Evolutionary conservation across 192 early-diverging fungal species (phyloP), one percentile per base, ranked within the genome.

Genomic region (Phlyctochytrium arcticum): DNA sequence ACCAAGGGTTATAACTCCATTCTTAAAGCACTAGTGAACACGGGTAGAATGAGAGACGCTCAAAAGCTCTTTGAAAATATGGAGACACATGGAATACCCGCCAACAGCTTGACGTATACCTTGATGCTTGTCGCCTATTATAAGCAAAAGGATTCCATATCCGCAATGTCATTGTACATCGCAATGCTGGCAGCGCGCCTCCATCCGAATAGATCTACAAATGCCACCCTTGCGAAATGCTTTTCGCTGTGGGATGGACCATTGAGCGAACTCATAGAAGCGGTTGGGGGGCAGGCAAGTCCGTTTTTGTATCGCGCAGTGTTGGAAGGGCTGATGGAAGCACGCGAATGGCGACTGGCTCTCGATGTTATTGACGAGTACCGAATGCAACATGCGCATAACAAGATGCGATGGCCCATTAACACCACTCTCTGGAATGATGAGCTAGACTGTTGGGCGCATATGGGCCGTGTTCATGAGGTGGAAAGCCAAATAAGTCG

Each of bases 1-100:
- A 67, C 55, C 3, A 35, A 54, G n/a, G 21, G 26, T 6, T 67
- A 67, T 36, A 67, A 67, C 44, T 39, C 54, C 37, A 7, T 67
- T n/a, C 31, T 67, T 21, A 31, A 42, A 0, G 65, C 39, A 8
- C 24, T 44, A 39, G 6, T 59, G 5, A n/a, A 19, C 4, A 29
- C 33, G 30, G 26, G 27, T n/a, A 12, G 35, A 5, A 15, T 4
- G n/a, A 10, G 9, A 10, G 55, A 60, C 15, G 58, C 37, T 7
- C 23, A 44, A 2, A 27, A 36, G 19, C 30, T 48, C 6, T 62
- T 67, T 15, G 24, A 47, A 37, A 54, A 67, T 34, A 67, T 67
- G 65, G 55, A 39, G 5, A 15, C 17, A 12, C 6, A 58, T 54
- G 4, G 26, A 0, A 42, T 67, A 7, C 55, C 65, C 19, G 23